Base-by-base conservation (phyloP, 2,329 filamentous ascomycete genomes). In the Talaromyces funiculosus region DNA sequence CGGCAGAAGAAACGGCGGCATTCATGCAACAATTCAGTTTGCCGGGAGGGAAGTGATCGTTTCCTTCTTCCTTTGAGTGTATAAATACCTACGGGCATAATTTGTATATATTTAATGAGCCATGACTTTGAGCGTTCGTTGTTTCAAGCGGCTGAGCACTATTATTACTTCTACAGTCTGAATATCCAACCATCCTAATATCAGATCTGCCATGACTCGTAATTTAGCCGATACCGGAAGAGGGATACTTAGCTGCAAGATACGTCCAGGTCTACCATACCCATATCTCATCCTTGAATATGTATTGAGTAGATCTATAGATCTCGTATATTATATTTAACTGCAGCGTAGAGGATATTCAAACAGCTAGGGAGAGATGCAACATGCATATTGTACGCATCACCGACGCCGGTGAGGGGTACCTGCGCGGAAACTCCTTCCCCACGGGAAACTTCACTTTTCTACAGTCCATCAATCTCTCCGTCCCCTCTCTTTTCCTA, bases 1-100 rank as follows among this genome's bases (percentile, higher is more conserved):
- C 88, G 9, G 84, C 91, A 63, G 90, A 95, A 62, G 87, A 95
- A 71, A 89, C 90, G n/a, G 83, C 90, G 24, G 81, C 84, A 59
- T 82, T 95, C 56, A 83, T 95, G 79, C 86, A 89, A 66, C 81
- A 85, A 59, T 82, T 78, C 20, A 67, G 59, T 49, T 29, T 29
- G 6, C 18, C 18, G 16, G 51, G 49, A 53, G 35, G 40, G 22
- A 53, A 47, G 54, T 53, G 26, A 47, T 10, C 7, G 4, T 57
- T 20, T 31, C 40, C n/a, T 35, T 29, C 6, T 12, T 49, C 45
- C 6, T 16, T 16, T 29, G 24, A 8, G 6, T 2, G 14, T 29
- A 26, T 18, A 22, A 14, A 35, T 51, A 35, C 10, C 26, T 8
- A 7, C 47, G 35, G 5, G 8, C 18, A 49, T 58, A 18, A 35